phyloP scores from a whole-genome alignment of 1,284 basidiomycete species.

The Mycena sp. region DNA sequence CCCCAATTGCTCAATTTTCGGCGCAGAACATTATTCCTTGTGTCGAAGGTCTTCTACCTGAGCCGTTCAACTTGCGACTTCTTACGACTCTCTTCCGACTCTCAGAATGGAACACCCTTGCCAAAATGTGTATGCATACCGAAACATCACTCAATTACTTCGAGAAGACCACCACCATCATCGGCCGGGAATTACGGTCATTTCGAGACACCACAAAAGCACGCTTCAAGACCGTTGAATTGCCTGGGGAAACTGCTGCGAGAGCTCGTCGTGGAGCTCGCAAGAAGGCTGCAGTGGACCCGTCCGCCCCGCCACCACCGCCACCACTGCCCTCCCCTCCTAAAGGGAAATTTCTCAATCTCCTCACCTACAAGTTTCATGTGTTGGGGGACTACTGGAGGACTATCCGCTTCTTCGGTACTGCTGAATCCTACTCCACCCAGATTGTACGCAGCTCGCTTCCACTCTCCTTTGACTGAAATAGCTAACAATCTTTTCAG shows the following conservation, averaged over 20 bases:
- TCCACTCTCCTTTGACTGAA: not conserved
- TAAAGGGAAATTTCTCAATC: slow-evolving; percentile 17
- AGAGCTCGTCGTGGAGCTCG: slow-evolving; percentile 16
- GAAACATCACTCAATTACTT: slow-evolving; percentile 15
- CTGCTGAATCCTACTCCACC: slow-evolving; percentile 35
- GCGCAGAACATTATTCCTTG: slow-evolving; percentile 1
- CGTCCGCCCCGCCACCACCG: not conserved
- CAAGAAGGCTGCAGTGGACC: slow-evolving; percentile 20
- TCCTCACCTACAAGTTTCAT: slow-evolving; percentile 24
- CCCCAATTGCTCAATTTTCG: not conserved
- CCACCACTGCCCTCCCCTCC: not conserved
- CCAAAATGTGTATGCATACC: slow-evolving; percentile 27
- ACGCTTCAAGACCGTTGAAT: slow-evolving; percentile 35
- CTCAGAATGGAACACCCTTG: slow-evolving; percentile 34
- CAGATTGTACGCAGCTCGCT: slow-evolving; percentile 25
- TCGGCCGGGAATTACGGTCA: slow-evolving; percentile 36
- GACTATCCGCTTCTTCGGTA: not conserved
- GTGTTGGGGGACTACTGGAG: slow-evolving; percentile 11
- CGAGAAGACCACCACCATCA: slow-evolving; percentile 33
- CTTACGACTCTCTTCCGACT: slow-evolving; percentile 33
- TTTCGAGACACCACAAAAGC: slow-evolving; percentile 37
- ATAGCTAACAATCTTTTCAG: slow-evolving; percentile 30
- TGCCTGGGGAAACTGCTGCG: slow-evolving; percentile 35
- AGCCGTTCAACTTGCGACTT: not conserved
- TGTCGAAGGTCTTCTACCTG: slow-evolving; percentile 1